phyloP scores from a whole-genome alignment of 129 eudicot genomes.

The Erigeron canadensis region DNA sequence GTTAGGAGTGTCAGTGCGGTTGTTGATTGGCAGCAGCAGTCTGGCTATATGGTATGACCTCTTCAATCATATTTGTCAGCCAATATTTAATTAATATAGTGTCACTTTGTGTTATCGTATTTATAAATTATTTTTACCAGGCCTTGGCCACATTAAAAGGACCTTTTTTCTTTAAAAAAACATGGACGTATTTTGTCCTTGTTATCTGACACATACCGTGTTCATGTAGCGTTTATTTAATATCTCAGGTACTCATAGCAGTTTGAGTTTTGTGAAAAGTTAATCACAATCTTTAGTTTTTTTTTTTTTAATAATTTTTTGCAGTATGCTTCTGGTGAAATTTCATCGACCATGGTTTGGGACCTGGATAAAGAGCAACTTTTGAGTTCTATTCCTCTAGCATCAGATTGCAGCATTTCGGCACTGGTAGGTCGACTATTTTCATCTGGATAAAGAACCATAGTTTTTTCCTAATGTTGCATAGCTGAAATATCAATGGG shows the following conservation, averaged over 20 bases:
- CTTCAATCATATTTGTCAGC: not conserved
- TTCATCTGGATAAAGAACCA: too few species aligned
- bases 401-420: slow-evolving; percentile 80
- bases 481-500: not conserved
- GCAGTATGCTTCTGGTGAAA: slow-evolving; percentile 87
- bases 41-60: slow-evolving; percentile 79
- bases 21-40: slow-evolving; percentile 99
- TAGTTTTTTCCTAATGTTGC: not conserved
- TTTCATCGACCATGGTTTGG: slow-evolving; percentile 89
- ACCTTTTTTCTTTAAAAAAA: not conserved
- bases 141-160: not conserved
- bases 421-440: slow-evolving; percentile 56
- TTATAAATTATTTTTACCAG: too few species aligned
- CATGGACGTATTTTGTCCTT: not conserved
- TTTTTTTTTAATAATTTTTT: too few species aligned
- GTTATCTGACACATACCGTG: not conserved
- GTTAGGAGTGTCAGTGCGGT: slow-evolving; percentile 81
- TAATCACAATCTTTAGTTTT: too few species aligned
- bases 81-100: not conserved
- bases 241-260: not conserved
- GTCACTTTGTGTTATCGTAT: not conserved
- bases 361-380: slow-evolving; percentile 96
- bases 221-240: too few species aligned
- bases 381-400: slow-evolving; percentile 59
- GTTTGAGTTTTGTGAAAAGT: not conserved